Base-by-base conservation (phyloP, 2,329 filamentous ascomycete genomes). In the Epichloe sibirici region DNA sequence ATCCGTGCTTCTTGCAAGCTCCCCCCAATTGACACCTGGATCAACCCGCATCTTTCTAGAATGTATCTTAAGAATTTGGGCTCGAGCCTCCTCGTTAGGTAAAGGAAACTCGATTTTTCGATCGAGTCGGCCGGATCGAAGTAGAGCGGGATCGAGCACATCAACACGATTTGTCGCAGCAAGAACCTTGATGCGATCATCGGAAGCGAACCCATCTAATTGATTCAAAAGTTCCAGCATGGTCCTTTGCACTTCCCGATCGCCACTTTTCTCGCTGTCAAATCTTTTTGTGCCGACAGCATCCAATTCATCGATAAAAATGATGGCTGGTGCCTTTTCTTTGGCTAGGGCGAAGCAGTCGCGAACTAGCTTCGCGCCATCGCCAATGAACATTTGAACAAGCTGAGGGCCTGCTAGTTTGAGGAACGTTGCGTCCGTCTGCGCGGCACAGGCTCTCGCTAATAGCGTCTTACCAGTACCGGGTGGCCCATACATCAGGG, bases 221-320 rank as follows among this genome's bases (percentile, higher is more conserved):
- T 98, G 93, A 74, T 98, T 98, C 58, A 98, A 85, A 52, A 98
- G 81, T 71, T 98, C 93, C 74, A 98, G 76, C 94, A 98, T 98
- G 53, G 93, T 98, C 68, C 93, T 83, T 74, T 98, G 93, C 44
- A 98, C 93, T 74, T 98, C 93, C 69, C 93, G 82, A 69, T 98
- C 93, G 72, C 93, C 93, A 55, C 87, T 93, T 78, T 97, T 98
- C 68, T 97, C 90, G 60, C 88, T 95, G 70, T 98, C 93, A 74
- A 98, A 98, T 65, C 93, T 91, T 74, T 97, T 97, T 51, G 91
- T 97, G 60, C 93, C 93, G n/a, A 98, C 86, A 53, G 93, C 93
- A 67, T 98, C 93, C 57, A 98, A 75, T 72, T 98, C 93, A 72
- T 98, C 93, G 63, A 98, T 97, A 77, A 98, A 98, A 70, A 98